Percentiles rank a stretch among this genome's conserved stretches.
phyloP scores from a whole-genome alignment of 2,329 filamentous ascomycete species.

The Phialemoniopsis sp. region DNA sequence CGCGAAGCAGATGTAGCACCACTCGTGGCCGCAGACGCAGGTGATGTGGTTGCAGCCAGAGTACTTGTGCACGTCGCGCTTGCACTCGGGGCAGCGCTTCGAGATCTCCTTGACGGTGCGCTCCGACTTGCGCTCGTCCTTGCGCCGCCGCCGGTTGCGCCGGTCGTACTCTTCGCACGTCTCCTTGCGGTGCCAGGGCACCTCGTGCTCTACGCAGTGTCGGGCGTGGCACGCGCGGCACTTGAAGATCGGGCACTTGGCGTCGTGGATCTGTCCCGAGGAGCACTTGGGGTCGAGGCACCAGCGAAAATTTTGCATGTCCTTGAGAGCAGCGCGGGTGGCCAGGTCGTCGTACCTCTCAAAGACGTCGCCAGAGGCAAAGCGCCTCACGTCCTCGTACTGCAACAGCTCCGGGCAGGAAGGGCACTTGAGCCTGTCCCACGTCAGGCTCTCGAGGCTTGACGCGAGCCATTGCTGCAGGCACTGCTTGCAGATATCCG shows the following conservation, averaged over 20 bases:
- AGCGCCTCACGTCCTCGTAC: constrained; percentile 21
- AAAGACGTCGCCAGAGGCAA: constrained; percentile 20
- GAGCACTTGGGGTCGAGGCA: constrained; percentile 28
- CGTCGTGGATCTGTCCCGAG: constrained; percentile 29
- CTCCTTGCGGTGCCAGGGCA: constrained; percentile 30
- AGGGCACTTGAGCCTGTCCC: constrained; percentile 28
- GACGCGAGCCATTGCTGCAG: constrained; percentile 25
- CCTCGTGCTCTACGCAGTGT: constrained; percentile 26
- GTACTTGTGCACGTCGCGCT: constrained; percentile 26
- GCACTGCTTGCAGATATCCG: constrained; percentile 25
- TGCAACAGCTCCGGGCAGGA: constrained; percentile 23
- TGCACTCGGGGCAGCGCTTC: constrained; percentile 29
- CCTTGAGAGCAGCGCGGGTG: constrained; percentile 20
- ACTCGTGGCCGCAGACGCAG: constrained; percentile 33
- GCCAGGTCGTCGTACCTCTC: constrained; percentile 27
- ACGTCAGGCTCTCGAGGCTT: constrained; percentile 19
- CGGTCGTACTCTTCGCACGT: constrained; percentile 29
- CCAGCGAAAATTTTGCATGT: constrained; percentile 27
- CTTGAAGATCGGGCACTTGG: constrained; percentile 21
- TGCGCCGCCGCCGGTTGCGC: constrained; percentile 19
- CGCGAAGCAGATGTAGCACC: constrained; percentile 31
- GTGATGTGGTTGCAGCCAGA: constrained; percentile 35
- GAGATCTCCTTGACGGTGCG: constrained; percentile 22
- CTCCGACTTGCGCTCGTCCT: constrained; percentile 26
- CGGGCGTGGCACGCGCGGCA: constrained; percentile 24